phyloP scores from a whole-genome alignment of 139 green algal genomes.

The Tetratostichococcus sp. region DNA sequence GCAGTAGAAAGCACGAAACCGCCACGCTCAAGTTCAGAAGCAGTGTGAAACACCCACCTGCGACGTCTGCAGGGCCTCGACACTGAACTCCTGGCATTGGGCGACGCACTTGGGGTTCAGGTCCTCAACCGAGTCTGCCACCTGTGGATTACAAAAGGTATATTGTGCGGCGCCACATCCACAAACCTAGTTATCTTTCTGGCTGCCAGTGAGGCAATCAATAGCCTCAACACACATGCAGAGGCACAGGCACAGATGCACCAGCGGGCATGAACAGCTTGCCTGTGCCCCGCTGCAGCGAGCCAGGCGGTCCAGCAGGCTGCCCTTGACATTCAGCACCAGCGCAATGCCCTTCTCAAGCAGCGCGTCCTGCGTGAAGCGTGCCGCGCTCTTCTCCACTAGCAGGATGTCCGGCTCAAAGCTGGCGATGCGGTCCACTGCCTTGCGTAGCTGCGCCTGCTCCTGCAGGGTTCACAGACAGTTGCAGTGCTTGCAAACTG shows the following conservation, averaged over 20 bases:
- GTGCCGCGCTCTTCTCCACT: conserved; percentile 70
- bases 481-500: no score
- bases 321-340: conserved; percentile 64
- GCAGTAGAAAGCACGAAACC: no score
- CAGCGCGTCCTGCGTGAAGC: conserved; percentile 65
- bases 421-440: conserved; percentile 47
- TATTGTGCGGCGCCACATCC: no score
- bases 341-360: conserved; percentile 51
- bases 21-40: no score
- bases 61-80: conserved; percentile 36
- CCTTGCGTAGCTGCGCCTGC: conserved; percentile 46
- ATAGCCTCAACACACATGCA: no score
- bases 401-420: conserved; percentile 67
- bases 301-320: conserved; percentile 65
- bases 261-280: no score
- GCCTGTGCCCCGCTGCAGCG: conserved; percentile 55
- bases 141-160: conserved; percentile 19
- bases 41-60: background rate
- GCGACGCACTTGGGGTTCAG: conserved; percentile 39
- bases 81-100: conserved; percentile 54
- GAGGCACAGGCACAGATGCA: no score
- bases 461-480: conserved; percentile 43
- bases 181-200: no score
- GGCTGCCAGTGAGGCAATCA: no score
- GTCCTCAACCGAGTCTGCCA: conserved; percentile 44